Percentiles rank a stretch among this genome's conserved stretches.
These are phyloP conservation scores for Macrophomina phaseolina DNA, from an alignment of 2,329 filamentous ascomycete genomes.

Conservation along the genomic window DNA sequence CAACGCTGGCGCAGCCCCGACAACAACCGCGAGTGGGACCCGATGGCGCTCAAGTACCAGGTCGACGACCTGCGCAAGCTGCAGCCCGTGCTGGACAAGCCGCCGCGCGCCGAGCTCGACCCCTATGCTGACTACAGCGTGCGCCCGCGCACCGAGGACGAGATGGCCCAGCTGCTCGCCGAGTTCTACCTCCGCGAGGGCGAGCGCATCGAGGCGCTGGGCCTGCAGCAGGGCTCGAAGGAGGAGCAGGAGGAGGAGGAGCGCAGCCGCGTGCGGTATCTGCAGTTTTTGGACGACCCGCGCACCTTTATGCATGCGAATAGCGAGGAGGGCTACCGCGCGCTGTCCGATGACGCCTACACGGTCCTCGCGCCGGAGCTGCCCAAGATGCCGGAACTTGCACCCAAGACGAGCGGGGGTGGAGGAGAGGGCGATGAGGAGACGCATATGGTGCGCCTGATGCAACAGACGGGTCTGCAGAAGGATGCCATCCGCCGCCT, in stretches of 20 bases:
- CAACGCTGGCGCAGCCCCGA: constrained; percentile 61
- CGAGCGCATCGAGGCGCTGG: constrained; percentile 17
- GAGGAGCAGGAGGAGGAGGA: constrained; percentile 50
- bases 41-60: constrained; percentile 63
- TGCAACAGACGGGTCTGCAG: constrained; percentile 63
- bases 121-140: constrained; percentile 21
- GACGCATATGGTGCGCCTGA: constrained; percentile 56
- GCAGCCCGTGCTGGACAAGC: constrained; percentile 74
- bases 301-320: constrained; percentile 55
- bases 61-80: constrained; percentile 82
- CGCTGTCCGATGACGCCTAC: constrained; percentile 54
- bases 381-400: constrained; percentile 50
- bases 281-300: constrained; percentile 49
- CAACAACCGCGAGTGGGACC: constrained; percentile 73
- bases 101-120: constrained; percentile 17
- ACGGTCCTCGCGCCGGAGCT: constrained; percentile 57
- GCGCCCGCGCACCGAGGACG: constrained; percentile 35
- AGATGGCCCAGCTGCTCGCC: constrained; percentile 19
- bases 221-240: neutral
- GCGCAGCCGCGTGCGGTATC: constrained; percentile 49
- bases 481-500: constrained; percentile 57
- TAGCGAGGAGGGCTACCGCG: constrained; percentile 55
- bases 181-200: constrained; percentile 21
- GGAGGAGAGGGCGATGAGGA: constrained; percentile 42
- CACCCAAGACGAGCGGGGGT: constrained; percentile 39